Percentiles rank a stretch among this genome's conserved stretches.
Conservation (phyloP, 306 rosid genomes). For the Vigna unguiculata region DNA sequence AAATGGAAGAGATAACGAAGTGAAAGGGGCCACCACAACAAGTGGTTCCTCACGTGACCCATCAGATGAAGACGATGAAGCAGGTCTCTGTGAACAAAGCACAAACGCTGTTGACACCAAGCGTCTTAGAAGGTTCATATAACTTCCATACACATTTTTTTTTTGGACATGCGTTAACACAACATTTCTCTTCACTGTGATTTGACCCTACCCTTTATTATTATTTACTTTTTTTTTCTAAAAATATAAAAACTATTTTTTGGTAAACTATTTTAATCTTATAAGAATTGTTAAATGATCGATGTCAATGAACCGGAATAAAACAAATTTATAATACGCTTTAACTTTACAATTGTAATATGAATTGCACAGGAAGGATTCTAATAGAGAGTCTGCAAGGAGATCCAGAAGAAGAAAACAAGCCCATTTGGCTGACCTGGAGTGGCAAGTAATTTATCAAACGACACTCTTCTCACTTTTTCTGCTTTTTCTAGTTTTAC, state of each 20-base stretch:
- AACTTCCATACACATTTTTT: too few species aligned
- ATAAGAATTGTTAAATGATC: too few species aligned
- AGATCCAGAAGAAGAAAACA: slow-evolving; percentile 56
- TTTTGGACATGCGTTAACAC: too few species aligned
- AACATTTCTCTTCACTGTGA: too few species aligned
- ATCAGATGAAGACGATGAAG: slow-evolving; percentile 63
- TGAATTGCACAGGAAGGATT: slow-evolving; percentile 41
- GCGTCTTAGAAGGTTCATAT: slow-evolving; percentile 62
- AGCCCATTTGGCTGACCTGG: slow-evolving; percentile 47
- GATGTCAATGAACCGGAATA: too few species aligned
- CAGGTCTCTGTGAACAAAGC: slow-evolving; percentile 56
- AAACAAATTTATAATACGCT: too few species aligned
- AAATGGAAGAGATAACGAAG: slow-evolving; percentile 47
- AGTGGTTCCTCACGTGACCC: slow-evolving; percentile 73
- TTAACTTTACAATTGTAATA: too few species aligned
- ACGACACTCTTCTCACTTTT: background rate
- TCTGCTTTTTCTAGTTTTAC: background rate
- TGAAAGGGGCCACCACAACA: slow-evolving; percentile 49
- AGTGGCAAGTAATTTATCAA: slow-evolving; percentile 44
- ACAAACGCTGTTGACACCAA: slow-evolving; percentile 55
- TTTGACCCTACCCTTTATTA: too few species aligned
- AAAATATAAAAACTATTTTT: too few species aligned
- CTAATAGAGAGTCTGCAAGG: slow-evolving; percentile 55
- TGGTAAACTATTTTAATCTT: too few species aligned
- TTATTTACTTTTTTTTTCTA: too few species aligned